Conservation (phyloP, 441 rosid genomes). For the Euphorbia schlechtendalii region DNA sequence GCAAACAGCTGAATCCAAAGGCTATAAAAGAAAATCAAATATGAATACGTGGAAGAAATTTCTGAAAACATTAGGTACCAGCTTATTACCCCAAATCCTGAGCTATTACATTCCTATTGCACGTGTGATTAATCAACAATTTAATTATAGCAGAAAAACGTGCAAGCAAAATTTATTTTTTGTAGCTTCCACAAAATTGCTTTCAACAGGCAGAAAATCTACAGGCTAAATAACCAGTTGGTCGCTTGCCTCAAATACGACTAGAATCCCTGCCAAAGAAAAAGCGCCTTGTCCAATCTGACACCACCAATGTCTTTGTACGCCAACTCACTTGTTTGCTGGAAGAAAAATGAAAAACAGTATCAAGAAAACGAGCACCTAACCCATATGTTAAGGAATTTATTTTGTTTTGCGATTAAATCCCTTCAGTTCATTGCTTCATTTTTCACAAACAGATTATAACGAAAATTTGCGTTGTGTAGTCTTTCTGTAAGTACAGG, state of each 20-base stretch:
- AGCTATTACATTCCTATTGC: neutral
- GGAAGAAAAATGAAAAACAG: neutral
- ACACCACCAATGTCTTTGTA: conserved; percentile 46
- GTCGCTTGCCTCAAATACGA: conserved; percentile 33
- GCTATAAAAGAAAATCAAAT: neutral
- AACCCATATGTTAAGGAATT: neutral
- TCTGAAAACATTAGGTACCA: neutral
- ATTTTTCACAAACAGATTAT: too few relatives aligned
- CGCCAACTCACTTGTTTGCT: conserved; percentile 60
- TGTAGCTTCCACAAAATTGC: neutral
- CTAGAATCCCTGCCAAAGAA: conserved; percentile 68
- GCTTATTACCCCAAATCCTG: neutral
- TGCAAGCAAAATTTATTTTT: conserved; percentile 4
- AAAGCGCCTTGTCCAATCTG: conserved; percentile 54
- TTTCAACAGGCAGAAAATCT: neutral
- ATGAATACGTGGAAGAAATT: neutral
- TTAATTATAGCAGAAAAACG: neutral
- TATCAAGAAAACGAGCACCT: neutral
- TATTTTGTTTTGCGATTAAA: neutral
- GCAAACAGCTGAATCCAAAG: neutral
- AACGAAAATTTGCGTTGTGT: too few relatives aligned
- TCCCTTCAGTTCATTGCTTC: too few relatives aligned
- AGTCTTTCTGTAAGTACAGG: too few relatives aligned
- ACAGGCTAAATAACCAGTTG: neutral
- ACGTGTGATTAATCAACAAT: conserved; percentile 5